A percentile compares a stretch with the other conserved stretches of the same genome.
phyloP scores from a whole-genome alignment of 768 basidiomycete genomes.

The Phlegmacium glaucopus region DNA sequence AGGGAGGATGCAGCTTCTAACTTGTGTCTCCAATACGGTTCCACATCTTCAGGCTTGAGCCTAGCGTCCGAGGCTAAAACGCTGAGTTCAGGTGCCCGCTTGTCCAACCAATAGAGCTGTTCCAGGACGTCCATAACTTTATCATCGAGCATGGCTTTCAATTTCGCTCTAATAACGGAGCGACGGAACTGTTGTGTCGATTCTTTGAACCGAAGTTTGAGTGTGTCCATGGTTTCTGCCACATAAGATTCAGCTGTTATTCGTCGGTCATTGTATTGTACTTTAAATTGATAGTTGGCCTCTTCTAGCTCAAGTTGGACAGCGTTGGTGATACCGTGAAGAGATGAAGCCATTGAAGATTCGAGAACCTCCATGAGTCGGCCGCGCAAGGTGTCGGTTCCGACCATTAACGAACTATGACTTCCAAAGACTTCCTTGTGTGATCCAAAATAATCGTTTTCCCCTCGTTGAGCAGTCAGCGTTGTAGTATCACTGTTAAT shows the following conservation, averaged over 20 bases:
- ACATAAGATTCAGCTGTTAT: constrained; percentile 97
- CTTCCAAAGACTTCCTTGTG: constrained; percentile 61
- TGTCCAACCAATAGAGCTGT: constrained; percentile 95
- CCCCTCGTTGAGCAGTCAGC: constrained; percentile 50
- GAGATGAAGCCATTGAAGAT: constrained; percentile 93
- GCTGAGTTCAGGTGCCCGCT: constrained; percentile 73
- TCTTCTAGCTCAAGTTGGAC: constrained; percentile 98
- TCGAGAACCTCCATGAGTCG: constrained; percentile 97
- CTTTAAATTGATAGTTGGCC: constrained; percentile 98
- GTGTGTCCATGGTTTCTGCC: constrained; percentile 91
- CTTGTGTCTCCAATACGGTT: constrained; percentile 95
- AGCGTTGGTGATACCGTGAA: constrained; percentile 95
- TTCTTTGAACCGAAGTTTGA: constrained; percentile 88
- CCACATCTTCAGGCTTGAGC: constrained; percentile 71
- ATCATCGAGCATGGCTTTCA: constrained; percentile 92
- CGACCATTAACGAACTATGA: constrained; percentile 75
- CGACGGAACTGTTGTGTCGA: constrained; percentile 84
- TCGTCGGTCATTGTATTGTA: constrained; percentile 93
- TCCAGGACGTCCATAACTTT: constrained; percentile 97
- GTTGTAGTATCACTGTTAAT: constrained; percentile 46
- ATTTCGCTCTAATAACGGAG: constrained; percentile 81
- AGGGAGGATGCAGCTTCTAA: constrained; percentile 91
- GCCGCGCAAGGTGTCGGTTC: constrained; percentile 85
- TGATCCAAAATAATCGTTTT: constrained; percentile 64
- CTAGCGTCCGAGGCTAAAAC: constrained; percentile 66